Percentiles rank a stretch among this genome's conserved stretches.
Evolutionary conservation across 352 stramenopile species (phyloP).

Genomic region (Phytopythium delawarense): DNA sequence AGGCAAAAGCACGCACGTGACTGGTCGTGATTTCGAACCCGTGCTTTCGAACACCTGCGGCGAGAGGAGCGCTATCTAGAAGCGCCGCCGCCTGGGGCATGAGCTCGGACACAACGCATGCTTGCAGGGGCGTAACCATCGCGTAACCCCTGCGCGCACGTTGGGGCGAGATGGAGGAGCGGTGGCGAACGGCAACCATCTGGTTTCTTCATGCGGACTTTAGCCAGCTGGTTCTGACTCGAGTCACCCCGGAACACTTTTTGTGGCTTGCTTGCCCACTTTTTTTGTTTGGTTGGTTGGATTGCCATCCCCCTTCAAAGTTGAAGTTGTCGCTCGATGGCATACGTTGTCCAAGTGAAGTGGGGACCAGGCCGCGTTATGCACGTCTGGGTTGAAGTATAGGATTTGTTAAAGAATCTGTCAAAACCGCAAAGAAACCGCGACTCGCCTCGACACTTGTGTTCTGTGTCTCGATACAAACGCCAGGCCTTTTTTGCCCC

Average conservation of each 20-base stretch:
- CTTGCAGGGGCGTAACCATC: too few relatives aligned
- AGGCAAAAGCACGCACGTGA: background rate
- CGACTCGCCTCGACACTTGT: background rate
- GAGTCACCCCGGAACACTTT: background rate
- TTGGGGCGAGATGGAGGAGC: too few relatives aligned
- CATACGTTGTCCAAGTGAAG: background rate
- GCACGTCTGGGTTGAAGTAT: background rate
- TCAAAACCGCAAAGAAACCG: constrained; percentile 1
- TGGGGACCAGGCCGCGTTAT: background rate
- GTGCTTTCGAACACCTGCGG: background rate
- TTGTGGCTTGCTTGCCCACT: background rate
- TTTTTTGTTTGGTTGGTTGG: background rate
- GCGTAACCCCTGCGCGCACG: too few relatives aligned
- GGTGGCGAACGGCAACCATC: too few relatives aligned
- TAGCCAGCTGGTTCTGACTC: too few relatives aligned
- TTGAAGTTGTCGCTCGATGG: constrained; percentile 11
- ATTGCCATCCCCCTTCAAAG: constrained; percentile 7
- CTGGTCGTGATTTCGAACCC: background rate
- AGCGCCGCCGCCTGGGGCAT: background rate
- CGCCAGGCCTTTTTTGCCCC: background rate
- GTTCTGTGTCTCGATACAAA: background rate
- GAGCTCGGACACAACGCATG: background rate
- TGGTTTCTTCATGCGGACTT: too few relatives aligned
- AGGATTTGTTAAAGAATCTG: background rate
- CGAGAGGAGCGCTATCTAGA: constrained; percentile 1